Percentiles rank a stretch among this genome's conserved stretches.
Conservation (phyloP, 352 stramenopile genomes). For the Pythium dissotocum region DNA sequence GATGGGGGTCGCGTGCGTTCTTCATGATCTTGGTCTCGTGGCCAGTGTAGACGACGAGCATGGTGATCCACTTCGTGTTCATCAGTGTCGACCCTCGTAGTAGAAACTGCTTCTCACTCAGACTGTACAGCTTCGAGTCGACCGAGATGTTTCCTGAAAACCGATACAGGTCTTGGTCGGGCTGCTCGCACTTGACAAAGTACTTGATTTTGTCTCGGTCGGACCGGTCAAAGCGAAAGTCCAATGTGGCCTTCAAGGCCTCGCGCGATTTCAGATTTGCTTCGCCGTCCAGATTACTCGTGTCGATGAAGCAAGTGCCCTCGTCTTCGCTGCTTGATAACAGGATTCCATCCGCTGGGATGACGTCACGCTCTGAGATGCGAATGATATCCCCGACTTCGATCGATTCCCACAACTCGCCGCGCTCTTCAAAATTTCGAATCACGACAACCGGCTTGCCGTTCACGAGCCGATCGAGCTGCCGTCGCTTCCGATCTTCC, state of each 20-base stretch:
- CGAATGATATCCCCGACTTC: conserved; percentile 86
- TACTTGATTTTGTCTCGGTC: conserved; percentile 50
- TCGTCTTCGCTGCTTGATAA: conserved; percentile 83
- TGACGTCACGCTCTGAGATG: conserved; percentile 81
- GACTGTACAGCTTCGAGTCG: conserved; percentile 53
- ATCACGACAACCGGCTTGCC: conserved; percentile 52
- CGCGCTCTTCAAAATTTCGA: conserved; percentile 60
- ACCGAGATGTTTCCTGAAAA: conserved; percentile 76
- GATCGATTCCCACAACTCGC: conserved; percentile 73
- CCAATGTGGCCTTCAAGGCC: conserved; percentile 39
- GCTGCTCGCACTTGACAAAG: conserved; percentile 77
- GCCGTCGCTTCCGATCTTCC: conserved; percentile 69
- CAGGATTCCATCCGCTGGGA: conserved; percentile 92
- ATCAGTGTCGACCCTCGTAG: conserved; percentile 71
- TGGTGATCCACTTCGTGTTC: conserved; percentile 77
- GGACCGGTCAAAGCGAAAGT: conserved; percentile 31
- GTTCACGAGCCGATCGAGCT: conserved; percentile 65
- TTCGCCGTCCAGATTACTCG: conserved; percentile 81
- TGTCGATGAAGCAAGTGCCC: conserved; percentile 82
- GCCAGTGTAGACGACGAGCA: conserved; percentile 79
- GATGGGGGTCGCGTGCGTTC: conserved; percentile 74
- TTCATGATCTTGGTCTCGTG: conserved; percentile 92
- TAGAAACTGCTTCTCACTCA: conserved; percentile 80
- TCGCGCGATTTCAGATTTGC: conserved; percentile 75
- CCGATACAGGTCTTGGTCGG: conserved; percentile 75